Evolutionary conservation across 2,329 filamentous ascomycete species (phyloP).

Genomic region (Tolypocladium album): DNA sequence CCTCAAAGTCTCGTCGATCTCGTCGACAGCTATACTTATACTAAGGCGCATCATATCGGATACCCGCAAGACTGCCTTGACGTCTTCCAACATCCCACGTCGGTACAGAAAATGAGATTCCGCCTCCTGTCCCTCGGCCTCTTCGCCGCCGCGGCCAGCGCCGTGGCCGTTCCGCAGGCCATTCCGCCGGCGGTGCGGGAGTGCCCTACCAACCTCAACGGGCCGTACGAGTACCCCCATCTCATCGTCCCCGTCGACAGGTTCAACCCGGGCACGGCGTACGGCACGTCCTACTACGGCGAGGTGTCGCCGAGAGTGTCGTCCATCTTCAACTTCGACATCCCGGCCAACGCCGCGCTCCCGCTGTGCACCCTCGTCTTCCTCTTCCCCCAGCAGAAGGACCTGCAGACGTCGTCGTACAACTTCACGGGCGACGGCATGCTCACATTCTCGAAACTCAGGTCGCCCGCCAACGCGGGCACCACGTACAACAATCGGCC

Average conservation of each 20-base stretch:
- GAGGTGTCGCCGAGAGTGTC: constrained; percentile 40
- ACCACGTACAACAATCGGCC: constrained; percentile 45
- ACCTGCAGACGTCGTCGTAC: constrained; percentile 50
- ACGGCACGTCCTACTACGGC: constrained; percentile 45
- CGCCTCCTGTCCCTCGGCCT: neutral
- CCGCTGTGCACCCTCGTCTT: constrained; percentile 55
- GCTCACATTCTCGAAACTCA: constrained; percentile 41
- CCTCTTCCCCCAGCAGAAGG: constrained; percentile 44
- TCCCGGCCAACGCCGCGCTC: constrained; percentile 39
- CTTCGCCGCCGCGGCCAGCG: constrained; percentile 7
- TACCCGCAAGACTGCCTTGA: too few species aligned
- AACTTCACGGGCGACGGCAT: constrained; percentile 35
- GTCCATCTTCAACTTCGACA: constrained; percentile 60
- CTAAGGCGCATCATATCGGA: neutral
- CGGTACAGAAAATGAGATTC: neutral
- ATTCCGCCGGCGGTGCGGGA: too few species aligned
- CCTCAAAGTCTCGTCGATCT: neutral
- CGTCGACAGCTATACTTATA: neutral
- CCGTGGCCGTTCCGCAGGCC: constrained; percentile 4
- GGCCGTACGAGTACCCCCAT: constrained; percentile 45
- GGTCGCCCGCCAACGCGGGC: constrained; percentile 26
- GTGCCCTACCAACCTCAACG: constrained; percentile 34
- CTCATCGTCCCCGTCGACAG: constrained; percentile 52
- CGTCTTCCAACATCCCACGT: too few species aligned
- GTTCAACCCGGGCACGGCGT: constrained; percentile 35